A percentile compares a stretch with the other conserved stretches of the same genome.
phyloP scores from a whole-genome alignment of 2,329 filamentous ascomycete species.

The Colletotrichum sp. region DNA sequence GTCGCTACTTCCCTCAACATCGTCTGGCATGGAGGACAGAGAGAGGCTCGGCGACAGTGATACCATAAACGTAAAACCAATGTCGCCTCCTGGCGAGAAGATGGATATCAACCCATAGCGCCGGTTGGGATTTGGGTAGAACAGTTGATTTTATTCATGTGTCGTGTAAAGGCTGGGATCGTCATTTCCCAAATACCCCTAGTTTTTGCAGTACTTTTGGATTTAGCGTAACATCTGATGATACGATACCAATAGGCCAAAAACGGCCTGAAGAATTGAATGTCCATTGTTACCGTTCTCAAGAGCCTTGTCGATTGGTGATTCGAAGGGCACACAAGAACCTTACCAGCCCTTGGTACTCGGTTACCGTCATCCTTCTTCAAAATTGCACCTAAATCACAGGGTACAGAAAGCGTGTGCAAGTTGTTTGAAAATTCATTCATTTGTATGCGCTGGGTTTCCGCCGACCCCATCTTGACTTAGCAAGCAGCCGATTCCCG shows the following conservation, averaged over 20 bases:
- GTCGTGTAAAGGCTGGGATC: slow-evolving; percentile 1
- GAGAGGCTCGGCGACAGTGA: slow-evolving; percentile 1
- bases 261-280: background rate
- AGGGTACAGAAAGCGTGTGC: background rate
- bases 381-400: background rate
- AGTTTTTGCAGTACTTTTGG: background rate
- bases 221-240: slow-evolving; percentile 4
- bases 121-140: background rate
- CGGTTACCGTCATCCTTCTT: background rate
- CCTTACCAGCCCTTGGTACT: background rate
- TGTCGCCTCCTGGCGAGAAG: slow-evolving; percentile 10
- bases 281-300: background rate
- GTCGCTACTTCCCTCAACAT: background rate
- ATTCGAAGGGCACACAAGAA: background rate
- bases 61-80: background rate
- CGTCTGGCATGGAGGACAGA: slow-evolving; percentile 1
- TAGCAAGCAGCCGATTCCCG: background rate
- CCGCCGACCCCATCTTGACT: background rate
- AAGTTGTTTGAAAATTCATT: background rate
- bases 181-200: slow-evolving; percentile 10
- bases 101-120: slow-evolving; percentile 18
- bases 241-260: slow-evolving; percentile 1
- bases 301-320: background rate
- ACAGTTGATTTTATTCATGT: background rate
- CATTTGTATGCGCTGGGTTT: background rate